Evolutionary conservation across 2,329 filamentous ascomycete genomes (phyloP).

Genomic region (Beauveria rudraprayagi): DNA sequence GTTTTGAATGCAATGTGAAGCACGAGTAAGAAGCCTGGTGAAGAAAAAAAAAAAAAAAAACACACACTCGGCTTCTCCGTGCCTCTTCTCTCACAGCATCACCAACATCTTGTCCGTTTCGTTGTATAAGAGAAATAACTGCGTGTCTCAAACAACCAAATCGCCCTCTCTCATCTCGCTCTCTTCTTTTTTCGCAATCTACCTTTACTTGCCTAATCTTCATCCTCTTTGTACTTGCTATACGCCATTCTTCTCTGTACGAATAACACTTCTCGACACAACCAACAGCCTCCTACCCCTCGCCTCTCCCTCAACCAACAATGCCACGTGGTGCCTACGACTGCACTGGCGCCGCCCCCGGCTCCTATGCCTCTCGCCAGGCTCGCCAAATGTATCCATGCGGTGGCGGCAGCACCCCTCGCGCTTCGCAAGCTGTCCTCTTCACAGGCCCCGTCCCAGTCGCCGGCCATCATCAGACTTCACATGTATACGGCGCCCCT

Average conservation of each 20-base stretch:
- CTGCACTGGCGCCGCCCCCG: conserved; percentile 7
- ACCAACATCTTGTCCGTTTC: neutral
- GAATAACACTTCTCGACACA: neutral
- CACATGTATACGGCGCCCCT: too few species aligned
- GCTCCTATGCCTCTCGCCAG: conserved; percentile 1
- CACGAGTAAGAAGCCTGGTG: neutral
- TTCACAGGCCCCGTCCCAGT: neutral
- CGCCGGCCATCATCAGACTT: too few species aligned
- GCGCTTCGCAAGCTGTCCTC: neutral
- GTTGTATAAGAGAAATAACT: neutral
- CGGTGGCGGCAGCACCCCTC: neutral
- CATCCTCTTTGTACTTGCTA: neutral
- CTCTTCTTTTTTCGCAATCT: neutral
- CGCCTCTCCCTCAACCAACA: neutral
- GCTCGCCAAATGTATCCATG: conserved; percentile 1
- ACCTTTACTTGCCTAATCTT: too few species aligned
- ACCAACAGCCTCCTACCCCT: neutral
- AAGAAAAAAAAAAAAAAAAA: too few species aligned
- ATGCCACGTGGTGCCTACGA: conserved; percentile 10
- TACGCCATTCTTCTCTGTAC: neutral
- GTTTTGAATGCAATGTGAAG: neutral
- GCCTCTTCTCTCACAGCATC: neutral
- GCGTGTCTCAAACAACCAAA: neutral
- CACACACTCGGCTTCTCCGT: too few species aligned
- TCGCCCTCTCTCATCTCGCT: neutral